A percentile compares a stretch with the other conserved stretches of the same genome.
These are phyloP conservation scores for Metschnikowia rubicola DNA, from an alignment of 805 yeast species.

Conservation along the genomic window DNA sequence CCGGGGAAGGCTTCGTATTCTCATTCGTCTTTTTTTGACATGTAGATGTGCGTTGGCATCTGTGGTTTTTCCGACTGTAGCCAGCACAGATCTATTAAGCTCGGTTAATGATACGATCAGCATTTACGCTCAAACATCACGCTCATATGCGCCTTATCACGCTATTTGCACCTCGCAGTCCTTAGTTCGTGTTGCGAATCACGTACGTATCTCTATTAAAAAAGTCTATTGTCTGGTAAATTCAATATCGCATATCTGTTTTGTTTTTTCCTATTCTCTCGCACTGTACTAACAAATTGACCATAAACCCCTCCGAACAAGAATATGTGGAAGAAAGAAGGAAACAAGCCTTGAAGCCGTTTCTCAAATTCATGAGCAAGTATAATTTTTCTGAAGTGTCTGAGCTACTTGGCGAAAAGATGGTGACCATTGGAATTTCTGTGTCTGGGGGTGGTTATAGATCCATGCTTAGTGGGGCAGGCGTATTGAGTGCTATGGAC, in stretches of 20 bases:
- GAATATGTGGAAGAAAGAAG: constrained; percentile 30
- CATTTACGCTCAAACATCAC: not conserved
- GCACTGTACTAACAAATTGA: constrained; percentile 4
- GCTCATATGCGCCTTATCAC: constrained; percentile 14
- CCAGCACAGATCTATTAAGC: constrained; percentile 1
- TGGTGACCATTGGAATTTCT: constrained; percentile 36
- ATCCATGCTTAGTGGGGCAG: constrained; percentile 59
- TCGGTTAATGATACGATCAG: constrained; percentile 3
- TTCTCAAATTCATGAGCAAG: constrained; percentile 26
- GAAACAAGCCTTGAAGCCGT: constrained; percentile 24
- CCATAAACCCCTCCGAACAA: constrained; percentile 17
- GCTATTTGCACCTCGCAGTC: constrained; percentile 12
- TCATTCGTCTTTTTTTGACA: not conserved
- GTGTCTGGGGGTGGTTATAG: constrained; percentile 55
- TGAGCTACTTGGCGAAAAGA: not conserved
- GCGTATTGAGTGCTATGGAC: constrained; percentile 52
- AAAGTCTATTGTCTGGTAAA: not conserved
- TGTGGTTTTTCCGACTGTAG: constrained; percentile 3
- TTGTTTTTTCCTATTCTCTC: not conserved
- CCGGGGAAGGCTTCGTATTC: not conserved
- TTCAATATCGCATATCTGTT: not conserved
- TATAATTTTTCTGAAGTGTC: not conserved
- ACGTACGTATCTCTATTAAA: constrained; percentile 5
- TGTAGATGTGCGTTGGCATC: not conserved
- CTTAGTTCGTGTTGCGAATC: constrained; percentile 9